Base-by-base conservation (phyloP, 2,329 filamentous ascomycete genomes). In the Cladosporium cucumerinum region DNA sequence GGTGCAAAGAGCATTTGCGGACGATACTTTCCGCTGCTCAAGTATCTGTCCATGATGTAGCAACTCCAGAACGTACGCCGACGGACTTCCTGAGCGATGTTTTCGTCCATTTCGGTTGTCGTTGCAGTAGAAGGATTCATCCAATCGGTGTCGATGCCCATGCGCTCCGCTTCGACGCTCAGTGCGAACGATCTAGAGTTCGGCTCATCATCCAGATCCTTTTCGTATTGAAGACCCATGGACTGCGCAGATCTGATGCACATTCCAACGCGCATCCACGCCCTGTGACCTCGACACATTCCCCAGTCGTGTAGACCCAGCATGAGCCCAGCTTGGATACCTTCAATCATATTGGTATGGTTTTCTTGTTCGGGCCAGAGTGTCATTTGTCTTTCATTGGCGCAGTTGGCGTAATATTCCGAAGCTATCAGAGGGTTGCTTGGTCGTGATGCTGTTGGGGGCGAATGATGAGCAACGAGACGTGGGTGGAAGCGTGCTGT, bases 61-160 rank as follows among this genome's bases (percentile, higher is more conserved):
- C 89, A 91, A 69, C 89, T 90, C 80, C 89, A 92, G 80, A 91
- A 89, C 0, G 89, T 91, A 7, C 90, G 84, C 28, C 89, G 82
- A 66, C 83, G 81, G 14, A 88, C 84, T 74, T 92, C 89, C 65
- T 85, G 86, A 39, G 84, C 79, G 25, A 89, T 84, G 55, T 85
- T 82, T 18, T 79, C 75, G 63, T 82, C 75, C 3, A 75, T 68
- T 25, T 72, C 71, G 4, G 67, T 69, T 1, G 60, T 65, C 52
- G 67, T 65, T 12, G 57, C 39, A 5, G 52, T 63, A 71, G 76
- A 4, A 69, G 78, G 16, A 10, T 43, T 34, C 16, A 25, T 39
- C 48, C 34, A 61, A 39, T 55, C 43, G 68, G 54, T 57, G 2
- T 66, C 63, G 5, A 66, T 34, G 7, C 78, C 78, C 59, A 79